Percentiles rank a stretch among this genome's conserved stretches.
phyloP scores from a whole-genome alignment of 805 yeast genomes.

The Saccharomyces eubayanus region DNA sequence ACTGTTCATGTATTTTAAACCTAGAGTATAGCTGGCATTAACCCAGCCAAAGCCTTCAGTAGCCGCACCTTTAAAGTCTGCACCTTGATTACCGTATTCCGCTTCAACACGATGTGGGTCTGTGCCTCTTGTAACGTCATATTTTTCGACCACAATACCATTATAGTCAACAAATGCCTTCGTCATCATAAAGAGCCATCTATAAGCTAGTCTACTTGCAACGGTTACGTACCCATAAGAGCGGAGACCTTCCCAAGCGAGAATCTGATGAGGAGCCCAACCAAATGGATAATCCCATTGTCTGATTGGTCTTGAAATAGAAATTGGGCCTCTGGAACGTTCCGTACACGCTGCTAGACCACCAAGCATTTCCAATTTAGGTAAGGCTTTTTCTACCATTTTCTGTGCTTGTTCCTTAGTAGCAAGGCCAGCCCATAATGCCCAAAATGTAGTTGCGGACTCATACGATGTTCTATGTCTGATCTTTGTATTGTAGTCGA shows the following conservation, averaged over 20 bases:
- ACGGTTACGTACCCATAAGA: constrained; percentile 61
- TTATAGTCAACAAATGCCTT: constrained; percentile 85
- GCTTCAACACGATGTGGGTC: constrained; percentile 91
- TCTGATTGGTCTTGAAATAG: constrained; percentile 68
- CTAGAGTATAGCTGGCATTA: constrained; percentile 73
- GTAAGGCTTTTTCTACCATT: constrained; percentile 49
- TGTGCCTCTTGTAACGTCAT: constrained; percentile 73
- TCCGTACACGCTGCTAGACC: constrained; percentile 83
- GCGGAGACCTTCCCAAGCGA: constrained; percentile 81
- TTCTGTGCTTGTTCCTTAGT: constrained; percentile 57
- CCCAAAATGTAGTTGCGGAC: constrained; percentile 87
- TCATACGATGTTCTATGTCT: constrained; percentile 57
- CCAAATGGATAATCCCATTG: constrained; percentile 99
- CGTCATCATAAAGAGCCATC: constrained; percentile 85
- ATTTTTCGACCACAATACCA: constrained; percentile 93
- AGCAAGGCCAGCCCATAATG: constrained; percentile 77
- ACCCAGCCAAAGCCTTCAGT: constrained; percentile 99
- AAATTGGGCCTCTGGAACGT: constrained; percentile 61
- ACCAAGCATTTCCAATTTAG: constrained; percentile 74
- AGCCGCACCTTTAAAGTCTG: constrained; percentile 85
- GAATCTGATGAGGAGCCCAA: constrained; percentile 98
- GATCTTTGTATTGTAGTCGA: constrained; percentile 67
- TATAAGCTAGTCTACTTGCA: constrained; percentile 66
- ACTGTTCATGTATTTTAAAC: constrained; percentile 55
- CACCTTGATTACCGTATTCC: constrained; percentile 95